These are phyloP conservation scores for Leishmania major DNA, from an alignment of 208 protist genomes.

Conservation along the genomic window DNA sequence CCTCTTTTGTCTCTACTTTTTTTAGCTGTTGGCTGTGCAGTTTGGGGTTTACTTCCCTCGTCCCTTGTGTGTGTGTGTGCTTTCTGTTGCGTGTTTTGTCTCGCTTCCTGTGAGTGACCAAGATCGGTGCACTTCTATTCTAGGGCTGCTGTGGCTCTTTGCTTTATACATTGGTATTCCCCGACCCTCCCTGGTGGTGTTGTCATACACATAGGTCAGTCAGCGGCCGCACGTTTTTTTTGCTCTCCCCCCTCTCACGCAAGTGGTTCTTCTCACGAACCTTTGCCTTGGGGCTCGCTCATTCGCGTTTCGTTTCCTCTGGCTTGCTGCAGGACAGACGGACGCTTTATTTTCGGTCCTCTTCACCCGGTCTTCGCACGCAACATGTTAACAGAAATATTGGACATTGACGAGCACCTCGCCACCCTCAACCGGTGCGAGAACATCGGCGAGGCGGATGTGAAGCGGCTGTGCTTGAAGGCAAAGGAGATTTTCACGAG, in stretches of 20 bases:
- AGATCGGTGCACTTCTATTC: not conserved
- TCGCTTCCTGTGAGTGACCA: constrained; percentile 7
- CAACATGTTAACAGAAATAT: constrained; percentile 41
- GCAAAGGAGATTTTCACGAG: constrained; percentile 84
- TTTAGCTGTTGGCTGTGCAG: constrained; percentile 7
- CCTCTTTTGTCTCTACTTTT: constrained; percentile 1
- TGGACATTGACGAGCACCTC: constrained; percentile 96
- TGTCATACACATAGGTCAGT: not conserved
- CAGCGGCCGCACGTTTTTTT: not conserved
- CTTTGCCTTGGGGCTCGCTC: not conserved
- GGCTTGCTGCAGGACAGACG: not conserved
- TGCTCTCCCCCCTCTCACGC: not conserved
- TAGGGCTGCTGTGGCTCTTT: constrained; percentile 15
- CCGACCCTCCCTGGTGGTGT: not conserved
- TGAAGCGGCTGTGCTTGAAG: constrained; percentile 88
- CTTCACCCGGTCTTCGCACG: not conserved
- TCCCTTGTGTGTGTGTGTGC: not conserved
- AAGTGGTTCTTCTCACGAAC: not conserved
- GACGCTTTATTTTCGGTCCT: not conserved
- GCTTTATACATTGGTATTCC: constrained; percentile 16
- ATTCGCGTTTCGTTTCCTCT: not conserved
- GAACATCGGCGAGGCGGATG: constrained; percentile 91
- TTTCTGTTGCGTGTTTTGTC: constrained; percentile 13
- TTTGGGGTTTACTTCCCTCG: not conserved
- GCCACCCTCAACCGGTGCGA: constrained; percentile 96